Base-by-base conservation (phyloP, 192 early-diverging fungal species). In the Entomortierella chlamydospora region DNA sequence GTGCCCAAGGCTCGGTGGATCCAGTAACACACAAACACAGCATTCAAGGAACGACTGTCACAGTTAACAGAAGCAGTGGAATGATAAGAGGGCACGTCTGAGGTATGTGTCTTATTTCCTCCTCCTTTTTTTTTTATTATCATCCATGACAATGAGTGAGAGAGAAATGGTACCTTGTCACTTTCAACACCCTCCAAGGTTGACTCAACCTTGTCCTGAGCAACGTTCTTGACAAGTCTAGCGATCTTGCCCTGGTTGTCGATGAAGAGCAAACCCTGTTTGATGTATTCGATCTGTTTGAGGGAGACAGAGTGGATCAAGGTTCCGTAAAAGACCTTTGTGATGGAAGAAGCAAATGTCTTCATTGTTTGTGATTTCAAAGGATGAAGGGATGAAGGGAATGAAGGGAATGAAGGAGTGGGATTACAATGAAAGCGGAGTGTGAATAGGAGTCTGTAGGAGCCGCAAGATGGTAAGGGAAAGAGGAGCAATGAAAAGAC, bases 211-310 rank as follows among this genome's bases (percentile, higher is more conserved):
- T 84, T 55, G 22, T 84, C 69, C 25, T 83, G 76, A 13, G 64
- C 15, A 41, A 88, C 83, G 59, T 87, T 71, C 55, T 73, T 65
- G 54, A 83, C 85, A 9, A 92, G 29, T 70, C 91, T 89, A 17
- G 82, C 85, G 51, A 98, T 96, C 56, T 82, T 87, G 30, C 95
- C 95, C 23, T 68, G 81, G 49, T 62, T 63, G 56, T 90, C 83
- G 18, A 98, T 85, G 34, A 92, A 92, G 15, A 96, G 64, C 0
- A 93, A 83, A 42, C 86, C 91, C 54, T 87, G 83, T 20, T 84
- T 57, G 28, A 93, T 83, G 64, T 93, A 86, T 56, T 93, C 90
- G 28, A 98, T 85, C 45, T 91, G 63, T 20, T 81, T 80, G 12
- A 92, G 64, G 9, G 87, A 81, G 1, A 90, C 73, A 15, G 92